These are phyloP conservation scores for Alloteropsis semialata DNA, from an alignment of 176 grass and related monocot species.

Conservation along the genomic window DNA sequence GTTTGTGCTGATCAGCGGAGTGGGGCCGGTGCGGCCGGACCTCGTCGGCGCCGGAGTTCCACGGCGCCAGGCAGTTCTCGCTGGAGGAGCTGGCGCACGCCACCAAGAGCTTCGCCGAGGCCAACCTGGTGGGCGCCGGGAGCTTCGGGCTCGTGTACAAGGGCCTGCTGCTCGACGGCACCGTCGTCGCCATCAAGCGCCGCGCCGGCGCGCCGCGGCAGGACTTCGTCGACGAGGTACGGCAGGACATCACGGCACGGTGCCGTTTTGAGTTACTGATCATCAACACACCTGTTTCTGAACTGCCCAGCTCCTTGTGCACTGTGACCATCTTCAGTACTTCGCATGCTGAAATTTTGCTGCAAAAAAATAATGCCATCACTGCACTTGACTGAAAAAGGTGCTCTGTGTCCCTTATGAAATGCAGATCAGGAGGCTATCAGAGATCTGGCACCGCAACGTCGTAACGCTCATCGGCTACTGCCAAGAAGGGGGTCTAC, in stretches of 20 bases:
- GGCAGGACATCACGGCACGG: neutral
- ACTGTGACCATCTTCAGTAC: neutral
- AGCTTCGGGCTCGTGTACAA: conserved; percentile 84
- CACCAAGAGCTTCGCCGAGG: conserved; percentile 69
- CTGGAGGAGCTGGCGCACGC: conserved; percentile 82
- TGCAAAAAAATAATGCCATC: too few species aligned
- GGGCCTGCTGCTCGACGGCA: conserved; percentile 88
- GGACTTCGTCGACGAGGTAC: conserved; percentile 83
- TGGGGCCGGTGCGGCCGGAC: conserved; percentile 64
- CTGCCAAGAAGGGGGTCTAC: conserved; percentile 77
- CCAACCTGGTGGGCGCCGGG: conserved; percentile 81
- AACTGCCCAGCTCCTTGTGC: neutral
- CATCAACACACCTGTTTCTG: neutral
- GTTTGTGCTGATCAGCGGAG: conserved; percentile 44
- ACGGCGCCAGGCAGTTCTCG: conserved; percentile 59
- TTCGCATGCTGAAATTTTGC: neutral
- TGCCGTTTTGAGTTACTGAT: neutral
- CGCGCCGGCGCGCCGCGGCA: conserved; percentile 37
- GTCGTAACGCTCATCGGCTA: conserved; percentile 81
- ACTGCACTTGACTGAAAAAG: neutral
- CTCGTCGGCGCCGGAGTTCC: conserved; percentile 51
- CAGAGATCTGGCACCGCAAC: conserved; percentile 82
- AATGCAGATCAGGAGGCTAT: conserved; percentile 60
- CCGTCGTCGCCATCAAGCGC: conserved; percentile 85
- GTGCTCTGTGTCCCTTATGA: neutral